phyloP scores from a whole-genome alignment of 2,329 filamentous ascomycete genomes.

The Talaromyces sp. region DNA sequence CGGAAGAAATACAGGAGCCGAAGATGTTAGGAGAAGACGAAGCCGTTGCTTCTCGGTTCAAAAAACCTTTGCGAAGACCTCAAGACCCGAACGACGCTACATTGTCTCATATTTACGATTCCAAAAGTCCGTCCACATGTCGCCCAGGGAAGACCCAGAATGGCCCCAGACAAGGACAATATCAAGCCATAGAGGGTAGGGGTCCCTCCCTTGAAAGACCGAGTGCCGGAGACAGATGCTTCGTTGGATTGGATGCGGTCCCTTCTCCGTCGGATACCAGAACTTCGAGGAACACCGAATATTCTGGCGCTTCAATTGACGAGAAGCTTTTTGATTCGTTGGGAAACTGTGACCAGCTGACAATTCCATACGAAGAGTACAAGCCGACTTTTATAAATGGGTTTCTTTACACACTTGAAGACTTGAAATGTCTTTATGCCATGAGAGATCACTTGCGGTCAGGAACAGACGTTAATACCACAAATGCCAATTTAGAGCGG shows the following conservation, averaged over 20 bases:
- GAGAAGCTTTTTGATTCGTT: background rate
- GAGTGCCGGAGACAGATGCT: background rate
- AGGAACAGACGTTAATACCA: background rate
- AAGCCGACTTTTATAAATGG: background rate
- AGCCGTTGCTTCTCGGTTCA: background rate
- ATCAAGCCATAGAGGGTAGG: background rate
- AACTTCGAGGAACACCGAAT: background rate
- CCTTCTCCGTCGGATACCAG: background rate
- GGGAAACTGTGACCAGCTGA: slow-evolving; percentile 1
- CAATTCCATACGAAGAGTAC: slow-evolving; percentile 8
- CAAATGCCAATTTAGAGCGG: background rate
- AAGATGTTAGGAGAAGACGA: background rate
- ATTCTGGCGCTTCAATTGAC: background rate
- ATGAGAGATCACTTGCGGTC: background rate
- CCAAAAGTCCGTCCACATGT: background rate
- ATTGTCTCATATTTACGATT: background rate
- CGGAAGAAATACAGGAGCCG: background rate
- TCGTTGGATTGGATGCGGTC: no score
- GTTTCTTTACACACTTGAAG: slow-evolving; percentile 4
- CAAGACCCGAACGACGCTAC: background rate
- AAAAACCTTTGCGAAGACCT: background rate
- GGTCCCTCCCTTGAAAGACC: background rate
- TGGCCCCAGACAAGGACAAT: background rate
- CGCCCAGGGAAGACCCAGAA: background rate
- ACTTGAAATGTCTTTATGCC: slow-evolving; percentile 6